Evolutionary conservation across 768 basidiomycete species (phyloP).

Genomic region (Dentipellis sp.): DNA sequence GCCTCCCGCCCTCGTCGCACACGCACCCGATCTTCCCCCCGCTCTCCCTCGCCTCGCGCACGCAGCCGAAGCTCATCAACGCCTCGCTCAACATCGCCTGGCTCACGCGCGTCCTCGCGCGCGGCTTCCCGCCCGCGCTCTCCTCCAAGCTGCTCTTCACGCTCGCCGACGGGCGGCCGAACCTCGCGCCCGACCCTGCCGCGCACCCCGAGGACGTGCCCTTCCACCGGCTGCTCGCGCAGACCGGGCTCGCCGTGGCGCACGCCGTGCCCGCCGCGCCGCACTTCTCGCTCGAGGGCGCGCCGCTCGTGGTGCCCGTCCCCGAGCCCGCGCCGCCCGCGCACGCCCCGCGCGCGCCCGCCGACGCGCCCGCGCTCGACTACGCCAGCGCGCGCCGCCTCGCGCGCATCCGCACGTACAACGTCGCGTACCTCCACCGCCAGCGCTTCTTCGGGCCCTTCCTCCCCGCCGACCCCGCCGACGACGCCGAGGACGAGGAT

Average conservation of each 20-base stretch:
- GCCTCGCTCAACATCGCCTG: slow-evolving; percentile 26
- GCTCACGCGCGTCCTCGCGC: slow-evolving; percentile 22
- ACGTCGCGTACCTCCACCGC: slow-evolving; percentile 24
- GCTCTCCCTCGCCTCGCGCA: slow-evolving; percentile 21
- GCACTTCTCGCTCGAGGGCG: neutral
- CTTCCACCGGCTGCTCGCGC: slow-evolving; percentile 31
- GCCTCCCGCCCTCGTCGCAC: slow-evolving; percentile 2
- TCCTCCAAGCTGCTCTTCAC: slow-evolving; percentile 5
- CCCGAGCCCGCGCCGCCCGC: neutral
- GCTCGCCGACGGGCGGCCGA: slow-evolving; percentile 17
- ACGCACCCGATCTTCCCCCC: slow-evolving; percentile 23
- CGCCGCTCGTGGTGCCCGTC: neutral
- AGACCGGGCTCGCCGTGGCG: slow-evolving; percentile 29
- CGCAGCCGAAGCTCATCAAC: slow-evolving; percentile 1
- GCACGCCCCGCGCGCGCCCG: neutral
- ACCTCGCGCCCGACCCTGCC: slow-evolving; percentile 8
- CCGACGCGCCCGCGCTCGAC: neutral
- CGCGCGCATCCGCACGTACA: slow-evolving; percentile 27
- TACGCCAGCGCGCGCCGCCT: slow-evolving; percentile 18
- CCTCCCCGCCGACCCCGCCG: slow-evolving; percentile 14
- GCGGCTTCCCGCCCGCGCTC: slow-evolving; percentile 27
- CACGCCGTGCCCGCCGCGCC: neutral
- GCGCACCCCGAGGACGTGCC: slow-evolving; percentile 23
- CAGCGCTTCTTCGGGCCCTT: slow-evolving; percentile 29
- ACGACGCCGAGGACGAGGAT: neutral